Conservation (phyloP, 768 basidiomycete species). For the Mycena latifolia region DNA sequence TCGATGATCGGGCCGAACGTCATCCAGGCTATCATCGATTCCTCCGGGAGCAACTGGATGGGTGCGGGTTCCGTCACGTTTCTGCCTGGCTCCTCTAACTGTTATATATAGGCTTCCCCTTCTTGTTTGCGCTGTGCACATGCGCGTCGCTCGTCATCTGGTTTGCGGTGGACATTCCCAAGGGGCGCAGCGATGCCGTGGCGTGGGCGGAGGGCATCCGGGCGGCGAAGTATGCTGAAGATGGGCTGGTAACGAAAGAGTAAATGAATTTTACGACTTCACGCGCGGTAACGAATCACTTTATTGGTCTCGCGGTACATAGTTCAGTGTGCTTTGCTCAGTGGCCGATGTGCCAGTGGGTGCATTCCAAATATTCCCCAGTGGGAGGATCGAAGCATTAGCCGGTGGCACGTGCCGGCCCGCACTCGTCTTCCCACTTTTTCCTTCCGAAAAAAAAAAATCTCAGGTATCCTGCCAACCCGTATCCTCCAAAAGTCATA, state of each 20-base stretch:
- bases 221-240: constrained; percentile 33
- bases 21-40: constrained; percentile 85
- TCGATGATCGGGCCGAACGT: constrained; percentile 91
- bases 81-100: background rate
- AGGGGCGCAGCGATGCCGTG: constrained; percentile 73
- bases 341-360: too few species aligned
- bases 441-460: too few species aligned
- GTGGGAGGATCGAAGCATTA: too few species aligned
- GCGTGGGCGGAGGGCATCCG: constrained; percentile 61
- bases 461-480: too few species aligned
- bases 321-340: too few species aligned
- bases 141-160: constrained; percentile 81
- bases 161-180: constrained; percentile 76
- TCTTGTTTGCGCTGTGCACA: constrained; percentile 80
- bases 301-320: too few species aligned
- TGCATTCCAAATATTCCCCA: too few species aligned
- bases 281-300: background rate
- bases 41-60: constrained; percentile 80
- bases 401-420: too few species aligned
- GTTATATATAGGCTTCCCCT: constrained; percentile 67
- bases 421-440: too few species aligned
- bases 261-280: background rate
- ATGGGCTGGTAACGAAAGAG: constrained; percentile 34
- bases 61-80: constrained; percentile 40
- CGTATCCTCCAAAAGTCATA: too few species aligned